Base-by-base conservation (phyloP, 2,329 filamentous ascomycete genomes). In the Magnaporthiopsis incrustans region DNA sequence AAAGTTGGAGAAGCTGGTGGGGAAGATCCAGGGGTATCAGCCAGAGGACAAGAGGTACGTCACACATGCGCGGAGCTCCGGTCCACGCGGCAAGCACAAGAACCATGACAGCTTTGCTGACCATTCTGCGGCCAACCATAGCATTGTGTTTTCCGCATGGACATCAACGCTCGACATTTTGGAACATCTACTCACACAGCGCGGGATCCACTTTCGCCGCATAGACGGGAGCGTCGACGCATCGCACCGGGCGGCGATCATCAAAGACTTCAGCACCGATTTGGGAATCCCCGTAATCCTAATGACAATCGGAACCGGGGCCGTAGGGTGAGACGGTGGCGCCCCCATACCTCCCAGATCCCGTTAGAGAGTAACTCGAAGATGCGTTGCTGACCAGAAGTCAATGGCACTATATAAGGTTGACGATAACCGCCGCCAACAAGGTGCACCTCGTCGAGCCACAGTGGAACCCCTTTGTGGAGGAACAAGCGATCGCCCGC, bases 381-480 rank as follows among this genome's bases (percentile, higher is more conserved):
- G 3, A 59, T 22, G 15, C 30, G 30, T 30, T 35, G 58, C 58
- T 61, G 8, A 61, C 22, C 7, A n/a, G 32, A 26, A 22, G n/a
- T 8, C 32, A 26, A 38, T 18, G 15, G 2, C 18, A 18, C 38
- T 18, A 15, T 57, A 25, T 5, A 6, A 79, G 80, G 8, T 65
- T 83, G 0, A 82, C 83, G 22, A 72, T 84, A 3, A 77, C 78
- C 0, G 74, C 73, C 0, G 81, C 81, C 0, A 81, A 78, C 57
- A 74, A 77, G 0, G 76, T 57, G 15, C 56, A 81, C 65, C 77
- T 85, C 3, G 71, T 84, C 0, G 82, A 85, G 61, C 77, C 80
- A 0, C 82, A 85, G 33, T 85, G 81, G 82, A 85, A 84, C 57
- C 81, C 81, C 0, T 78, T 75, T 1, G 77, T 82, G 0, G 82